A percentile compares a stretch with the other conserved stretches of the same genome.
Conservation (phyloP, 2,329 filamentous ascomycete species). For the Alternaria brassicicola region DNA sequence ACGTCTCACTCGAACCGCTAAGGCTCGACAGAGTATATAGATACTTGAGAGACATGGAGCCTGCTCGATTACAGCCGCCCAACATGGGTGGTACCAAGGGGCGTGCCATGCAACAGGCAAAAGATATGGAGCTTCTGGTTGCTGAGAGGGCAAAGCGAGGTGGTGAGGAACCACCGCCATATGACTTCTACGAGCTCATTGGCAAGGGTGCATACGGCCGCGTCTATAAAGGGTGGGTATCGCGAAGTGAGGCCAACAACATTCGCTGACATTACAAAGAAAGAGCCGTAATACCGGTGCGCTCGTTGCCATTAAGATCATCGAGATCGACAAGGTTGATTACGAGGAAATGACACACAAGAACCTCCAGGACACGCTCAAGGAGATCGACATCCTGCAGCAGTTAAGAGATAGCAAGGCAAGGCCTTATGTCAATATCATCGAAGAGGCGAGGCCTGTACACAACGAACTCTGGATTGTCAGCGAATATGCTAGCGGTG, state of each 20-base stretch:
- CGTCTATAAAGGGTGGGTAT: conserved; percentile 68
- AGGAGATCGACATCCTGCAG: conserved; percentile 71
- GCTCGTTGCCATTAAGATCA: conserved; percentile 79
- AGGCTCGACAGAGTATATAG: conserved; percentile 8
- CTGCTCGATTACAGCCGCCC: conserved; percentile 37
- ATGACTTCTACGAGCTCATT: conserved; percentile 73
- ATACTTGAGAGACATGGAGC: conserved; percentile 35
- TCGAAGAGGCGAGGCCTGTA: conserved; percentile 78
- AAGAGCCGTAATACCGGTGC: conserved; percentile 51
- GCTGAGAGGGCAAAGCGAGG: conserved; percentile 65
- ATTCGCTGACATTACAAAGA: conserved; percentile 35
- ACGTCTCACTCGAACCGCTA: background rate
- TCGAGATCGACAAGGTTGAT: conserved; percentile 81
- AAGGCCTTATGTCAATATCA: conserved; percentile 81
- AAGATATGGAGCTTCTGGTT: conserved; percentile 70
- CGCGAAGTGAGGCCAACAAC: background rate
- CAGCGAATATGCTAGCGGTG: conserved; percentile 83
- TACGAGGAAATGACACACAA: conserved; percentile 51
- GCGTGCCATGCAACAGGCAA: conserved; percentile 71
- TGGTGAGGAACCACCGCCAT: conserved; percentile 67
- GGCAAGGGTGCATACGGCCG: conserved; percentile 77
- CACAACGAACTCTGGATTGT: conserved; percentile 86
- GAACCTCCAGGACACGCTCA: conserved; percentile 60
- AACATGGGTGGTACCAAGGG: conserved; percentile 55
- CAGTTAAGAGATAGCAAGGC: conserved; percentile 75